phyloP scores from a whole-genome alignment of 1,139 yeast species.

The Yamadazyma pseudoaaseri region DNA sequence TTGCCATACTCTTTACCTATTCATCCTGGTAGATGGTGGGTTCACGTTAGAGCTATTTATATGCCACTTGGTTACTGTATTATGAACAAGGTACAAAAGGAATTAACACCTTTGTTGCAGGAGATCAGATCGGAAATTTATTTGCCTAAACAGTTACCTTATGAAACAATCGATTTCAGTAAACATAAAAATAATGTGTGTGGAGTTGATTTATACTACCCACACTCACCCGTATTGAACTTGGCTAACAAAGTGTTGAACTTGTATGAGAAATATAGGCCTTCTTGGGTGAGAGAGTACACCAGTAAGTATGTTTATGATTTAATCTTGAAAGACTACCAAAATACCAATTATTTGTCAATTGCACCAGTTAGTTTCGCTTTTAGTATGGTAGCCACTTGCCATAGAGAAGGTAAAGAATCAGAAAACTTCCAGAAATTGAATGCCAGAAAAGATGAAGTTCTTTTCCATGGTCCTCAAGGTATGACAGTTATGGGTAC shows the following conservation, averaged over 20 bases:
- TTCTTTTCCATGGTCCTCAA: conserved; percentile 79
- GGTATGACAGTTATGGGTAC: conserved; percentile 97
- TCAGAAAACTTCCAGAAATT: conserved; percentile 61
- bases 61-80: conserved; percentile 83
- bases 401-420: conserved; percentile 65
- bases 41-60: conserved; percentile 92
- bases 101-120: conserved; percentile 59
- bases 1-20: conserved; percentile 78
- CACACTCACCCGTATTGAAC: conserved; percentile 73
- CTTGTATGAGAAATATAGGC: conserved; percentile 71
- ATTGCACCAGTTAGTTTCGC: conserved; percentile 96
- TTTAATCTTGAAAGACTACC: conserved; percentile 68
- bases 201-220: conserved; percentile 90
- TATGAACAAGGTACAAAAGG: conserved; percentile 54
- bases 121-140: conserved; percentile 79
- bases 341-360: conserved; percentile 77
- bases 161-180: conserved; percentile 64
- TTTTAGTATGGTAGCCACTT: conserved; percentile 72
- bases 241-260: conserved; percentile 59
- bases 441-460: conserved; percentile 67
- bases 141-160: conserved; percentile 47
- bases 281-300: conserved; percentile 62
- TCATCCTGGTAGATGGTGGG: conserved; percentile 99
- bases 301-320: conserved; percentile 57
- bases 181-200: conserved; percentile 80